Percentiles rank a stretch among this genome's conserved stretches.
phyloP scores from a whole-genome alignment of 2,329 filamentous ascomycete species.

The Alternaria hordeiaustralica region DNA sequence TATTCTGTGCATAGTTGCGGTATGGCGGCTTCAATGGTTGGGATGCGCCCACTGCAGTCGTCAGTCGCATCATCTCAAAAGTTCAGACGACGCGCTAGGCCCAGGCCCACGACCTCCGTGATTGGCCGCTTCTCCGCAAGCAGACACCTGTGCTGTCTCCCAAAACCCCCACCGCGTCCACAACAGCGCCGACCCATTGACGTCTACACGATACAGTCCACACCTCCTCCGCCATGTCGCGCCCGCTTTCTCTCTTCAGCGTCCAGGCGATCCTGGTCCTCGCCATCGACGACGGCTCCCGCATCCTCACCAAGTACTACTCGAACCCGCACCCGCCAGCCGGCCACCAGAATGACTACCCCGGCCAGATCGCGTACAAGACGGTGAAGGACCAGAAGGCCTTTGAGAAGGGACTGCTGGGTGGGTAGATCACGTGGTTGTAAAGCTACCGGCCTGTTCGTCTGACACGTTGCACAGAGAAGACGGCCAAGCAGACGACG shows the following conservation, averaged over 20 bases:
- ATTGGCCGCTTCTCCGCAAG: slow-evolving; percentile 37
- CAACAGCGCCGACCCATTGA: slow-evolving; percentile 15
- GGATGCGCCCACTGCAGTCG: not conserved
- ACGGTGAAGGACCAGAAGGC: slow-evolving; percentile 92
- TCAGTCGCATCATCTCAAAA: slow-evolving; percentile 6
- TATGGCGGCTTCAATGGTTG: not conserved
- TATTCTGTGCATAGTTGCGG: slow-evolving; percentile 27
- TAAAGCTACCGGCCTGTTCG: slow-evolving; percentile 48
- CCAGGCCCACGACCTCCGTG: slow-evolving; percentile 22
- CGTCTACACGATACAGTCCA: not conserved
- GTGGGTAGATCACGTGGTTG: slow-evolving; percentile 75
- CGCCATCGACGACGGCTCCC: slow-evolving; percentile 81
- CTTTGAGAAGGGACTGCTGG: slow-evolving; percentile 91
- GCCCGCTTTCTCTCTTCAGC: slow-evolving; percentile 62
- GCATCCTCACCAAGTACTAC: slow-evolving; percentile 96
- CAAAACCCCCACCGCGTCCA: slow-evolving; percentile 21
- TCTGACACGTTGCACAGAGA: slow-evolving; percentile 58
- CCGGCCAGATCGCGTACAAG: slow-evolving; percentile 78
- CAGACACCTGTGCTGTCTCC: slow-evolving; percentile 41
- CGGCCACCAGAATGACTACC: slow-evolving; percentile 64
- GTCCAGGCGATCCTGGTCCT: slow-evolving; percentile 60
- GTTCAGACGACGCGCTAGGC: slow-evolving; percentile 18
- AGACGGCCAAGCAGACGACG: slow-evolving; percentile 92
- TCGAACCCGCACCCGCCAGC: slow-evolving; percentile 71
- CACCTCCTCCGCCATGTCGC: slow-evolving; percentile 51